Evolutionary conservation across 1,139 yeast genomes (phyloP).

Genomic region (Hansenula anomala): DNA sequence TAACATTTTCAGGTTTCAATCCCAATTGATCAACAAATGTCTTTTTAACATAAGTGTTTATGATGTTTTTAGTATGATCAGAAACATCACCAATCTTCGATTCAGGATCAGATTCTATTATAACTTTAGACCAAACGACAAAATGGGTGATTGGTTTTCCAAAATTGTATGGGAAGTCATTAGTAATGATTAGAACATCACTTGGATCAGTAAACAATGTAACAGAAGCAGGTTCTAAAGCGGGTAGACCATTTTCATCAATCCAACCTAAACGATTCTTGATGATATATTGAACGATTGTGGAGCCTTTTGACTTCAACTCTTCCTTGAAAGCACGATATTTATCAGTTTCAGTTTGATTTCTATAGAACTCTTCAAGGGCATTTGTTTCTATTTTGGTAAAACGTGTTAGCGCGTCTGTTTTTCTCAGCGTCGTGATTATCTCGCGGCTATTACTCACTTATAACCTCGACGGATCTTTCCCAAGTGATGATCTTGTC

Average conservation of each 20-base stretch:
- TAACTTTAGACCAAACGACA: slow-evolving; percentile 33
- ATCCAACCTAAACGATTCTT: slow-evolving; percentile 14
- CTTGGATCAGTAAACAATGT: slow-evolving; percentile 11
- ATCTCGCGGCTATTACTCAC: slow-evolving; percentile 8
- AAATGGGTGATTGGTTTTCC: slow-evolving; percentile 27
- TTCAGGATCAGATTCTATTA: slow-evolving; percentile 28
- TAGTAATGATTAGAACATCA: slow-evolving; percentile 26
- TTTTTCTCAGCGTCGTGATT: not conserved
- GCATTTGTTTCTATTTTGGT: slow-evolving; percentile 4
- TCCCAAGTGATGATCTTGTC: slow-evolving; percentile 12
- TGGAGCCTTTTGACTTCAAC: not conserved
- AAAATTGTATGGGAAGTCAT: slow-evolving; percentile 34
- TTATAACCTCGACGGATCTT: slow-evolving; percentile 4
- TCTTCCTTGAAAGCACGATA: slow-evolving; percentile 10
- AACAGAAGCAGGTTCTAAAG: slow-evolving; percentile 10
- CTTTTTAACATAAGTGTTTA: slow-evolving; percentile 21
- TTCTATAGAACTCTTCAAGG: slow-evolving; percentile 14
- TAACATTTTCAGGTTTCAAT: slow-evolving; percentile 32
- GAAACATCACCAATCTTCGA: slow-evolving; percentile 21
- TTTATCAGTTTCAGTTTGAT: slow-evolving; percentile 4
- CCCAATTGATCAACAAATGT: slow-evolving; percentile 39
- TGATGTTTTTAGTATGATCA: slow-evolving; percentile 10
- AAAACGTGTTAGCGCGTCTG: slow-evolving; percentile 1
- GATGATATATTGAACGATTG: slow-evolving; percentile 14
- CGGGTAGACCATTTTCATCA: slow-evolving; percentile 2